These are phyloP conservation scores for Alternaria arbusti DNA, from an alignment of 2,329 filamentous ascomycete genomes.

Conservation along the genomic window DNA sequence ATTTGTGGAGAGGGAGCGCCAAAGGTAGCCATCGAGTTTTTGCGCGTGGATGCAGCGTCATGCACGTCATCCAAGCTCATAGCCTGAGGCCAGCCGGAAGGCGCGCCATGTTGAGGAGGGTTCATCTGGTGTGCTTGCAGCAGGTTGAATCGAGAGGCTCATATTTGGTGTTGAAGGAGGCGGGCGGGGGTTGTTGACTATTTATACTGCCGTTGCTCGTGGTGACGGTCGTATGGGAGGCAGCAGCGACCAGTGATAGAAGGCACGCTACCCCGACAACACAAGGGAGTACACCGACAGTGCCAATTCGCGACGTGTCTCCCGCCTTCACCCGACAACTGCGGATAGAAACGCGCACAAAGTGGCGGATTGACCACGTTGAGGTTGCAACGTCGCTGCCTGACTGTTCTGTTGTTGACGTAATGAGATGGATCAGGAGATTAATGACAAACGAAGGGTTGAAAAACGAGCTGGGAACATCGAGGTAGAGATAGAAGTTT, in stretches of 20 bases:
- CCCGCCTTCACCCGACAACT: not conserved
- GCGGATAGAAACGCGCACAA: not conserved
- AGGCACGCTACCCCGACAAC: not conserved
- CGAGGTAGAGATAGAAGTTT: not conserved
- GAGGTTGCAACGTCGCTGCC: not conserved
- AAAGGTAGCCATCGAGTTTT: not conserved
- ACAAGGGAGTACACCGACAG: not conserved
- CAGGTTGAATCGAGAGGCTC: not conserved
- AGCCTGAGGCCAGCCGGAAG: not conserved
- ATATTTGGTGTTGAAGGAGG: not conserved
- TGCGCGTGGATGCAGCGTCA: not conserved
- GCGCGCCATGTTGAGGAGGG: not conserved
- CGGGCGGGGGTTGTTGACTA: not conserved
- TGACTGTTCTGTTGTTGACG: not conserved
- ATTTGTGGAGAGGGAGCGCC: not conserved
- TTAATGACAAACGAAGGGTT: not conserved
- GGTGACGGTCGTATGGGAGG: constrained; percentile 7
- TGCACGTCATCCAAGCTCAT: constrained; percentile 5
- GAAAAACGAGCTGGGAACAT: not conserved
- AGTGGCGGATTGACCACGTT: not conserved
- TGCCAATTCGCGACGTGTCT: not conserved
- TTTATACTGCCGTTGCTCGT: constrained; percentile 4
- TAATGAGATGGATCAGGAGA: constrained; percentile 1
- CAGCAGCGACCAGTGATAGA: constrained; percentile 5
- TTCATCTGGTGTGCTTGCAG: constrained; percentile 8